Percentiles rank a stretch among this genome's conserved stretches.
phyloP scores from a whole-genome alignment of 2,329 filamentous ascomycete genomes.

The Verticillium albo-atrum region DNA sequence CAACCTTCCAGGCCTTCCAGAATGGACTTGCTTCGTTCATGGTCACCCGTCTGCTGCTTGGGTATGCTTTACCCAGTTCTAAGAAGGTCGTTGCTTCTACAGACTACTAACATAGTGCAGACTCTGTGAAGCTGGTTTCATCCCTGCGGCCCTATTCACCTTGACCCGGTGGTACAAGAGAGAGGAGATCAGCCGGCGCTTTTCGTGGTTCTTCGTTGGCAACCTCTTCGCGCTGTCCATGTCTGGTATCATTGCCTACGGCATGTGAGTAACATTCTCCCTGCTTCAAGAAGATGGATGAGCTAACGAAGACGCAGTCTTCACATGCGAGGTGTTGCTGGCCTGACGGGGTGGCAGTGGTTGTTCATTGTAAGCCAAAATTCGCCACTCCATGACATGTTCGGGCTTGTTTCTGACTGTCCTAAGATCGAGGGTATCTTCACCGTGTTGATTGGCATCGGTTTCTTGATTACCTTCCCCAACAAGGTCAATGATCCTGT shows the following conservation, averaged over 20 bases:
- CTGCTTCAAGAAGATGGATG: too few species aligned
- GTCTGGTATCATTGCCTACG: constrained; percentile 36
- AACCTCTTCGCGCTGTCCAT: constrained; percentile 35
- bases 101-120: not conserved
- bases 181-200: constrained; percentile 38
- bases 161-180: constrained; percentile 43
- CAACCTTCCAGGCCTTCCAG: constrained; percentile 30
- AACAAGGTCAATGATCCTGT: constrained; percentile 20
- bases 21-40: constrained; percentile 24
- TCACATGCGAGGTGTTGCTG: constrained; percentile 20
- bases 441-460: constrained; percentile 25
- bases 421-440: constrained; percentile 29
- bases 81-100: not conserved
- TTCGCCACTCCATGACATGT: not conserved
- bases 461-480: constrained; percentile 26
- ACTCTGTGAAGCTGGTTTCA: constrained; percentile 35
- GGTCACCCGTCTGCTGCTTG: constrained; percentile 30
- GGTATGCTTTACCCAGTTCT: constrained; percentile 6
- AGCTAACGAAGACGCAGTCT: constrained; percentile 10
- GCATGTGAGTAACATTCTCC: constrained; percentile 19
- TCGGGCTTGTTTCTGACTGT: not conserved
- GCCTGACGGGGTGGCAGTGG: constrained; percentile 8
- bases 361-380: constrained; percentile 3
- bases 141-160: constrained; percentile 41
- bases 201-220: constrained; percentile 40